Percentiles rank a stretch among this genome's conserved stretches.
Conservation (phyloP, 345 rosid species). For the Citrus sp. region DNA sequence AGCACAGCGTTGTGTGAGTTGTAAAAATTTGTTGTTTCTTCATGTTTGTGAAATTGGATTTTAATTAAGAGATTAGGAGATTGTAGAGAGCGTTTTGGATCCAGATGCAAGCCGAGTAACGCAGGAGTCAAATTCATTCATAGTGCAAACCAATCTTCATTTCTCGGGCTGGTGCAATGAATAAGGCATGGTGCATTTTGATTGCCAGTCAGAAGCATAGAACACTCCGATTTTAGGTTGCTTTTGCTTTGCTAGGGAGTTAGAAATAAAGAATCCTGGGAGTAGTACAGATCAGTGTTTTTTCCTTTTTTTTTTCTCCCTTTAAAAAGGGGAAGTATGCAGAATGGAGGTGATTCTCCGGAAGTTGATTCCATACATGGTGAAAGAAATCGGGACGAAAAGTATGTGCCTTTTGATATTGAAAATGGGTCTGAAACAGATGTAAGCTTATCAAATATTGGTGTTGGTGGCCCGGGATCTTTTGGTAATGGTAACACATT, state of each 20-base stretch:
- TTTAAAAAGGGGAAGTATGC: slow-evolving; percentile 42
- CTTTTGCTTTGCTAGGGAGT: slow-evolving; percentile 28
- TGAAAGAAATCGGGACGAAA: slow-evolving; percentile 32
- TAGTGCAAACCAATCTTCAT: slow-evolving; percentile 21
- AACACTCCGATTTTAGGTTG: slow-evolving; percentile 30
- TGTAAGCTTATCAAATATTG: slow-evolving; percentile 24
- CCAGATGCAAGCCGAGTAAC: slow-evolving; percentile 13
- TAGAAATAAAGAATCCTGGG: slow-evolving; percentile 26
- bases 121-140: slow-evolving; percentile 9
- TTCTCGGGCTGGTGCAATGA: slow-evolving; percentile 32
- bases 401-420: slow-evolving; percentile 50
- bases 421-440: slow-evolving; percentile 51
- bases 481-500: slow-evolving; percentile 21
- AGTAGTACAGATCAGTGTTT: slow-evolving; percentile 15
- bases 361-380: slow-evolving; percentile 26
- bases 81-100: slow-evolving; percentile 27
- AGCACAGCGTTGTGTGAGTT: not conserved
- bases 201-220: slow-evolving; percentile 8
- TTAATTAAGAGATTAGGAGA: slow-evolving; percentile 24
- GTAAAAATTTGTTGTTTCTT: not conserved
- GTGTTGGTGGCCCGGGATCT: slow-evolving; percentile 34
- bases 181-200: slow-evolving; percentile 23
- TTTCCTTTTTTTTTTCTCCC: slow-evolving; percentile 2
- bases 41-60: not conserved
- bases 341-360: slow-evolving; percentile 36